Base-by-base conservation (phyloP, 176 grass and related monocot genomes). In the Luzula sylvatica region DNA sequence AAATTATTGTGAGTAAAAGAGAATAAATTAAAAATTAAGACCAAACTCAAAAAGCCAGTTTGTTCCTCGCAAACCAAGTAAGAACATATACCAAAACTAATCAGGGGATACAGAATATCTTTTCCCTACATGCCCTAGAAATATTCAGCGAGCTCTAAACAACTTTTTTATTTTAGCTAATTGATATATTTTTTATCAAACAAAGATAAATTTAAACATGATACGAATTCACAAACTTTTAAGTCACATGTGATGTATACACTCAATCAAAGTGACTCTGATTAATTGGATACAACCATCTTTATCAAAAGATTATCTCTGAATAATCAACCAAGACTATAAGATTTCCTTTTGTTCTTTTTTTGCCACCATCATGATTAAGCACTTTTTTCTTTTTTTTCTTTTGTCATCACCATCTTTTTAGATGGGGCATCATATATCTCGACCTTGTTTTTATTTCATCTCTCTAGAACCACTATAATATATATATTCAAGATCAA, bases 61-160 rank as follows among this genome's bases (percentile, higher is more conserved):
- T 25, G 43, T 72, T 69, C 58, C 74, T 69, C 48, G 63, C 7
- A 44, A 55, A 70, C 17, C 82, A 73, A 88, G 80, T 79, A 95
- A 95, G 89, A 76, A 95, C 79, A 71, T 88, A 86, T 95, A 62
- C 83, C 80, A 81, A 95, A 83, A 85, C 85, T 85, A 63, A 51
- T 26, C 23, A 60, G 61, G 76, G 72, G 74, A 80, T 56, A 78
- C 65, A 61, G 53, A 64, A 53, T 63, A 38, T 26, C 43, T 25
- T 45, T 62, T 43, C 23, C 38, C 20, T 26, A 12, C 11, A 22
- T 19, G 38, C 20, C 32, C 43, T 49, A 45, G 19, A 26, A 27
- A 63, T 23, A 18, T 48, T 63, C 42, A 63, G 28, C 46, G 26
- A 38, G 13, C 8, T 22, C 41, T 61, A 42, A 19, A 46, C 22